These are phyloP conservation scores for Ambispora gerdemannii DNA, from an alignment of 192 early-diverging fungal species.

Conservation along the genomic window DNA sequence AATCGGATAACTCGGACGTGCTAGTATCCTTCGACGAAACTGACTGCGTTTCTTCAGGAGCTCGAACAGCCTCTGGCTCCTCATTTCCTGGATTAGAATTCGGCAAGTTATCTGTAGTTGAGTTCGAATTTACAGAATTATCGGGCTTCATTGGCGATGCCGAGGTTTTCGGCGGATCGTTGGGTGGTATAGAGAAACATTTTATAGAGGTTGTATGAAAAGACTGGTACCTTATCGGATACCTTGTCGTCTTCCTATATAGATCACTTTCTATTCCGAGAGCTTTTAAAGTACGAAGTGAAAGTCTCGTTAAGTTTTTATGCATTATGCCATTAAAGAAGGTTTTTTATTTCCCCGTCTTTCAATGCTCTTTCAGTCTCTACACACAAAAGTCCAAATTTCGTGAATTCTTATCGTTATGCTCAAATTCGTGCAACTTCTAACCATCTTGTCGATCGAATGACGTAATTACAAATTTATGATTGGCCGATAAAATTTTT, in stretches of 20 bases:
- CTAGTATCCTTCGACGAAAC: background rate
- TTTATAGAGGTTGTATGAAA: background rate
- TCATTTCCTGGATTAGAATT: background rate
- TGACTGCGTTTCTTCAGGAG: slow-evolving; percentile 1
- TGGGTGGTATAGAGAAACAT: slow-evolving; percentile 10
- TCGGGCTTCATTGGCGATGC: slow-evolving; percentile 18
- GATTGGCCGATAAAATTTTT: background rate
- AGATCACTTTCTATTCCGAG: background rate
- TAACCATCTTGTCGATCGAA: background rate
- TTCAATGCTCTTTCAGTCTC: no score
- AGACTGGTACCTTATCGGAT: background rate
- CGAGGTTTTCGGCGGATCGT: slow-evolving; percentile 2
- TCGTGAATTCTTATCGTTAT: background rate
- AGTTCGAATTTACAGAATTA: background rate
- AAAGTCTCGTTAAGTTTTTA: background rate
- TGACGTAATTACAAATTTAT: background rate
- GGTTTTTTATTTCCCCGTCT: background rate
- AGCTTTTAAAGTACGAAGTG: background rate
- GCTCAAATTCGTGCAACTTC: background rate
- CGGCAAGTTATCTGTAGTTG: background rate
- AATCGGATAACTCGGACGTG: slow-evolving; percentile 3
- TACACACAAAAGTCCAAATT: no score
- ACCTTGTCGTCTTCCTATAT: background rate
- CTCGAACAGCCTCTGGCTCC: background rate
- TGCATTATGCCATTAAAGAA: background rate